These are phyloP conservation scores for Tylopilus plumbeoviolaceoides DNA, from an alignment of 768 basidiomycete species.

Conservation along the genomic window DNA sequence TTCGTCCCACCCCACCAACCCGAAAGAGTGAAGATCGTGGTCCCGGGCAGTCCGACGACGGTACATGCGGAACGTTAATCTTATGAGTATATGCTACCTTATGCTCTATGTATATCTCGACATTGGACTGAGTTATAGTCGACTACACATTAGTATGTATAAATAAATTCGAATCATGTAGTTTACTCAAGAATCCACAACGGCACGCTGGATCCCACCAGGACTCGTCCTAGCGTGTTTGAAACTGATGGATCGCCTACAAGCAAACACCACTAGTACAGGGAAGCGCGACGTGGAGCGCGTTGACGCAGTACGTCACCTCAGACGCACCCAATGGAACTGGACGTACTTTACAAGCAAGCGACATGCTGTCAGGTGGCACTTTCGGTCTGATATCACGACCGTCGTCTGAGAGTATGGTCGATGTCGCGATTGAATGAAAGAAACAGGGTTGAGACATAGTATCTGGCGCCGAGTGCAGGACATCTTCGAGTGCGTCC, in stretches of 20 bases:
- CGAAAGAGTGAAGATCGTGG: slow-evolving; percentile 13
- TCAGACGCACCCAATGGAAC: too few relatives aligned
- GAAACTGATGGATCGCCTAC: background rate
- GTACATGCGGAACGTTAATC: slow-evolving; percentile 15
- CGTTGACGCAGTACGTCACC: too few relatives aligned
- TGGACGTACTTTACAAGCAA: too few relatives aligned
- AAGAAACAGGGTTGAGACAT: too few relatives aligned
- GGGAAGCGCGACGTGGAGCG: too few relatives aligned
- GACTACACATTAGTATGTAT: slow-evolving; percentile 12
- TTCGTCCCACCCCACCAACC: background rate
- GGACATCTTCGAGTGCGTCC: too few relatives aligned
- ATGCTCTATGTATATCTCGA: slow-evolving; percentile 5
- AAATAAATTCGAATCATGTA: slow-evolving; percentile 6
- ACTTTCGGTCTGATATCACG: too few relatives aligned
- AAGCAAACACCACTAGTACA: background rate
- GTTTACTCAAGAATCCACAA: background rate
- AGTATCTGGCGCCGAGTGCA: too few relatives aligned
- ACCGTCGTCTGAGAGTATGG: too few relatives aligned
- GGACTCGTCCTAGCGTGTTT: background rate
- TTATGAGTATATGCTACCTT: slow-evolving; percentile 10
- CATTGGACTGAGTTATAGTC: slow-evolving; percentile 9
- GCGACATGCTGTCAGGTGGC: too few relatives aligned
- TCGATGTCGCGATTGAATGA: too few relatives aligned
- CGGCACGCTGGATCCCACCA: background rate
- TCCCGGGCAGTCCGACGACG: slow-evolving; percentile 24